A percentile compares a stretch with the other conserved stretches of the same genome.
Conservation (phyloP, 371 early-diverging fungal genomes). For the Lichtheimia ramosa region DNA sequence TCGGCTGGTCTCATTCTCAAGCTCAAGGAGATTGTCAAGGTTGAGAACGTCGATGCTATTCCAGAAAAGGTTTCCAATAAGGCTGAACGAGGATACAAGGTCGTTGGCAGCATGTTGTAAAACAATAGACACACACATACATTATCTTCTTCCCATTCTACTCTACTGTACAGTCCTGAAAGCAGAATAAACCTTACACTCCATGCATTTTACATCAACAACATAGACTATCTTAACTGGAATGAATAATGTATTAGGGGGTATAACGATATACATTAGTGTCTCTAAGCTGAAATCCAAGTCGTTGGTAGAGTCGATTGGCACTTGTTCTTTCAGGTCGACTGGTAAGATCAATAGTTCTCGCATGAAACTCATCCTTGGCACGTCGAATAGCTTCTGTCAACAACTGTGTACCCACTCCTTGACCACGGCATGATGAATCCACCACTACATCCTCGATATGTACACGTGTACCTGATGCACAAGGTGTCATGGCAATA, state of each 20-base stretch:
- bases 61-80: slow-evolving; percentile 42
- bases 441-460: slow-evolving; percentile 50
- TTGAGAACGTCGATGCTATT: slow-evolving; percentile 64
- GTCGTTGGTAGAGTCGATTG: slow-evolving; percentile 40
- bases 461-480: slow-evolving; percentile 44
- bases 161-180: too few species aligned
- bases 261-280: slow-evolving; percentile 45
- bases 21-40: slow-evolving; percentile 77
- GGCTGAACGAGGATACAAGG: slow-evolving; percentile 58
- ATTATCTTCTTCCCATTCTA: too few species aligned
- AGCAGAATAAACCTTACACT: too few species aligned
- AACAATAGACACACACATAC: background rate
- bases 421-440: slow-evolving; percentile 24
- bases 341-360: slow-evolving; percentile 46
- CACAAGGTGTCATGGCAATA: slow-evolving; percentile 27
- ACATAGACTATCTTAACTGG: too few species aligned
- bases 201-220: too few species aligned
- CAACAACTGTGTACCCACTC: slow-evolving; percentile 31
- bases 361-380: slow-evolving; percentile 17
- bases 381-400: slow-evolving; percentile 27
- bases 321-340: slow-evolving; percentile 45
- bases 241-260: background rate
- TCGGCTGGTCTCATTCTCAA: slow-evolving; percentile 79
- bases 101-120: slow-evolving; percentile 52
- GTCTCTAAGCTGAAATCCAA: slow-evolving; percentile 45